Base-by-base conservation (phyloP, 192 early-diverging fungal species). In the Backusella psychrophila region DNA sequence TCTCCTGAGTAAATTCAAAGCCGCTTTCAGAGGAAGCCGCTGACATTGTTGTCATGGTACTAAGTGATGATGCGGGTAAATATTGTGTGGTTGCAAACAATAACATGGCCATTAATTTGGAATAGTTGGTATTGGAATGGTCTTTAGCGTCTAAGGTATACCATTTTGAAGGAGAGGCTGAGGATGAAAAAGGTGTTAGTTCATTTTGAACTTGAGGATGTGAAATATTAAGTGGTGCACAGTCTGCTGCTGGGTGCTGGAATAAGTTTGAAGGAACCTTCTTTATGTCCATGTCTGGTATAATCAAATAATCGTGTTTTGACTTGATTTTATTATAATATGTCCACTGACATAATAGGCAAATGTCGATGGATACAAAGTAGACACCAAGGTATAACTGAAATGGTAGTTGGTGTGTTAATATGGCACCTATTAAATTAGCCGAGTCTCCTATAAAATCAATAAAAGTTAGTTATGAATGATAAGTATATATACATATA, bases 381-480 rank as follows among this genome's bases (percentile, higher is more conserved):
- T 75, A 77, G 3, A 73, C 26, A 26, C 68, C 56, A 6, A 79
- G 71, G 34, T 78, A 77, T 71, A 44, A 73, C 66, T 95, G 94
- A 74, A 95, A 95, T 29, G 85, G 82, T 23, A 90, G 87, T 75
- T 94, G 94, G 7, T 89, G 69, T 46, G 93, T 93, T 39, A 93
- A 75, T 29, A 94, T 68, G 26, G 91, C 90, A n/a, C 94, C 94
- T 52, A 92, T 75, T 4, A 94, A 77, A 80, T 93, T 94, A 72
- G 88, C 86, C 44, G 90, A 65, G 72, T 95, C 94, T 33, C 93
- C 93, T 83, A 77, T 68, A 31, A 78, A 52, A 69, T 38, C 29
- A 74, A 52, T 73, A 29, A 41, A 42, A 66, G 38, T 38, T 21
- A 36, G 15, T 44, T 63, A 29, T 29, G 21, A 63, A 63, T 29